Evolutionary conservation across 2,329 filamentous ascomycete genomes (phyloP).

Genomic region (Ciborinia camelliae): DNA sequence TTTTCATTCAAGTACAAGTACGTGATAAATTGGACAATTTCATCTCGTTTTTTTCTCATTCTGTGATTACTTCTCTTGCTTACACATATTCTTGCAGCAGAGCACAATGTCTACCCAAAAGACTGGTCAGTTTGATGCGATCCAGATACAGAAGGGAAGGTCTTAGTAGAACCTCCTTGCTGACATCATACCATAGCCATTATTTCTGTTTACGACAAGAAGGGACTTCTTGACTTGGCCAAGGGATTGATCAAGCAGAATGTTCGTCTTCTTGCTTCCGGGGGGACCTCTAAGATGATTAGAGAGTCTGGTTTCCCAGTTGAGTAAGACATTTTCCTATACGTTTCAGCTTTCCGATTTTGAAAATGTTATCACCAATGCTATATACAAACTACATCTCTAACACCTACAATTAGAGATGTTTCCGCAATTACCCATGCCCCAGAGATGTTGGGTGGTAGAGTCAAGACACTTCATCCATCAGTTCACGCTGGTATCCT

Average conservation of each 20-base stretch:
- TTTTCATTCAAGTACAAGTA: neutral
- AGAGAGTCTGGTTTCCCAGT: constrained; percentile 93
- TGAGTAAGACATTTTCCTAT: constrained; percentile 55
- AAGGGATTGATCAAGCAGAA: constrained; percentile 86
- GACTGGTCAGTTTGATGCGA: constrained; percentile 27
- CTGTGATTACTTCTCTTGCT: neutral
- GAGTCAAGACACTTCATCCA: constrained; percentile 94
- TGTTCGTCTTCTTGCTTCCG: constrained; percentile 89
- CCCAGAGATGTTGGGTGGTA: constrained; percentile 91
- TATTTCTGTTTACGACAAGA: constrained; percentile 98
- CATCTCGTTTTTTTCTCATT: neutral
- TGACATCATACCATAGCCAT: constrained; percentile 58
- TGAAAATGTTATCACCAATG: neutral
- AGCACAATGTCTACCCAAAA: constrained; percentile 24
- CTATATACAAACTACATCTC: neutral
- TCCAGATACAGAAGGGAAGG: constrained; percentile 1
- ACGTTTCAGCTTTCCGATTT: constrained; percentile 36
- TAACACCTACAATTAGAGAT: constrained; percentile 57
- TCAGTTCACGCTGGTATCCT: constrained; percentile 80
- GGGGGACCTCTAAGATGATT: constrained; percentile 94
- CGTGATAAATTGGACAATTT: neutral
- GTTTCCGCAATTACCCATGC: constrained; percentile 96
- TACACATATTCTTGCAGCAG: neutral
- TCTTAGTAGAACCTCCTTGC: neutral
- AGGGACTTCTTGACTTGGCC: constrained; percentile 84